phyloP scores from a whole-genome alignment of 2,329 filamentous ascomycete genomes.

The Aquanectria penicillioides region DNA sequence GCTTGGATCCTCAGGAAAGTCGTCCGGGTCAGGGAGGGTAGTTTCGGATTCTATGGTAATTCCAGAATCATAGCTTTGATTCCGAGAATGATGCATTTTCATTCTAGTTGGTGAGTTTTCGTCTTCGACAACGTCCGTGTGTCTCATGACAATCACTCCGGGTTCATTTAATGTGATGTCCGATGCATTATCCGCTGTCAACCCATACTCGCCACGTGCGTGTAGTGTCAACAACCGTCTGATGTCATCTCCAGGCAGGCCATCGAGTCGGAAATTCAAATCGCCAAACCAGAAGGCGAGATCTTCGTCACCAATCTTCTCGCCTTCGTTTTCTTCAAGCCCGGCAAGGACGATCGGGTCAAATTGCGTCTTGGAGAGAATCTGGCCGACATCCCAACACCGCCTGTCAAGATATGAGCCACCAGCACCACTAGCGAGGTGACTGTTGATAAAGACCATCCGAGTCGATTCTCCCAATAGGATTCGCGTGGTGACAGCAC shows the following conservation, averaged over 20 bases:
- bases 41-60: slow-evolving; percentile 53
- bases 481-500: slow-evolving; percentile 82
- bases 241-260: slow-evolving; percentile 90
- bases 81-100: slow-evolving; percentile 46
- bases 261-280: slow-evolving; percentile 91
- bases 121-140: slow-evolving; percentile 56
- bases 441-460: slow-evolving; percentile 89
- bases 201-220: slow-evolving; percentile 79
- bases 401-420: slow-evolving; percentile 80
- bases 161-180: slow-evolving; percentile 54
- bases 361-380: slow-evolving; percentile 80
- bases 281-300: slow-evolving; percentile 97
- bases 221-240: slow-evolving; percentile 85
- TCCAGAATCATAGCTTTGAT: no score
- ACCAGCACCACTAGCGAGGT: slow-evolving; percentile 88
- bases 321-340: slow-evolving; percentile 71
- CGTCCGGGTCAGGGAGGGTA: slow-evolving; percentile 69
- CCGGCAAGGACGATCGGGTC: slow-evolving; percentile 75
- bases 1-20: slow-evolving; percentile 73
- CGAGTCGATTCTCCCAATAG: slow-evolving; percentile 90
- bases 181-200: slow-evolving; percentile 53
- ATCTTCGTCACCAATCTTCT: slow-evolving; percentile 87
- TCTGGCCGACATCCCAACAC: slow-evolving; percentile 89
- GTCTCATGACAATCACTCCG: slow-evolving; percentile 59
- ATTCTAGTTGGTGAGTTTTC: slow-evolving; percentile 47